Conservation (phyloP, 73 alveolate genomes). For the Blepharisma japonicum region DNA sequence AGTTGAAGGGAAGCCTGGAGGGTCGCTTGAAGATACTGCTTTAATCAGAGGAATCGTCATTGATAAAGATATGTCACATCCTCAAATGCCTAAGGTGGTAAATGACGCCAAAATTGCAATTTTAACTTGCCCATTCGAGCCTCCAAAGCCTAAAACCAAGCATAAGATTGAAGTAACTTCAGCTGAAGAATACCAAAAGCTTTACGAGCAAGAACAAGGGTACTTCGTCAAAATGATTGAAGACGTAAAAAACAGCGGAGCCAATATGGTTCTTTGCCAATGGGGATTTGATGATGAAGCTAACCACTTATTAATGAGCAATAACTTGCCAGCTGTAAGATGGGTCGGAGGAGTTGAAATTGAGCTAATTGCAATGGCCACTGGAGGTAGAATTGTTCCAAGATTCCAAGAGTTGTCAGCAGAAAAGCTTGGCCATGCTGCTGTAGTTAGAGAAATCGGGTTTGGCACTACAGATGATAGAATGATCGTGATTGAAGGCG, state of each 20-base stretch:
- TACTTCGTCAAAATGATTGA: slow-evolving; percentile 93
- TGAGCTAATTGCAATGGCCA: slow-evolving; percentile 99
- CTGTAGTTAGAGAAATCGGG: slow-evolving; percentile 85
- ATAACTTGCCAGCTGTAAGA: slow-evolving; percentile 83
- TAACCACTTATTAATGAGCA: slow-evolving; percentile 84
- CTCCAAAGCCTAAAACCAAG: slow-evolving; percentile 99
- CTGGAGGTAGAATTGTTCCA: slow-evolving; percentile 98
- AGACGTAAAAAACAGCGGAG: slow-evolving; percentile 90
- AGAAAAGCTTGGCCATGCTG: slow-evolving; percentile 94
- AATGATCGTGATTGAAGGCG: slow-evolving; percentile 89
- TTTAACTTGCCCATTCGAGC: slow-evolving; percentile 99
- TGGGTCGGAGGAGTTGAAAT: slow-evolving; percentile 99
- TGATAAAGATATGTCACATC: slow-evolving; percentile 98
- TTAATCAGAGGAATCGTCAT: slow-evolving; percentile 91
- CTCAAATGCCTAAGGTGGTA: slow-evolving; percentile 97
- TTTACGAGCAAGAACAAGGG: slow-evolving; percentile 76
- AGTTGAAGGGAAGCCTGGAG: slow-evolving; percentile 96
- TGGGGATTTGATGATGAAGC: slow-evolving; percentile 99
- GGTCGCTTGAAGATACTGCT: slow-evolving; percentile 88
- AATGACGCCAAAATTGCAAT: slow-evolving; percentile 93
- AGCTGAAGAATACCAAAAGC: slow-evolving; percentile 96
- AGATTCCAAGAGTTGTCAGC: slow-evolving; percentile 93
- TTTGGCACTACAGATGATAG: slow-evolving; percentile 96
- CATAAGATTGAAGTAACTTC: slow-evolving; percentile 94
- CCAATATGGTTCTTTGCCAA: slow-evolving; percentile 93